These are phyloP conservation scores for Volvox africanus DNA, from an alignment of 139 green algal genomes.

Conservation along the genomic window DNA sequence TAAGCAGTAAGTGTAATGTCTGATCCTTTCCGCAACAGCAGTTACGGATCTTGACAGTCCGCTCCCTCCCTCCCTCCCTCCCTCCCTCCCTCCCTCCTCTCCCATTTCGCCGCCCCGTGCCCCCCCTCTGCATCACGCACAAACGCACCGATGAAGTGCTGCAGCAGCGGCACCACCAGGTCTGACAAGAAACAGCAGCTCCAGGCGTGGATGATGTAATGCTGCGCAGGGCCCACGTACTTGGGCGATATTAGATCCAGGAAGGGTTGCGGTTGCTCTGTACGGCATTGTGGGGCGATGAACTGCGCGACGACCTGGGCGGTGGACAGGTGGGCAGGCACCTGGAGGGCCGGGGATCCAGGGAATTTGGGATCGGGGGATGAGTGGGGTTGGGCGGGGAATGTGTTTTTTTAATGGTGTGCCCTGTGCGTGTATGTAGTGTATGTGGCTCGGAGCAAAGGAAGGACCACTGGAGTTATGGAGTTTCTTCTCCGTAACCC, in stretches of 20 bases:
- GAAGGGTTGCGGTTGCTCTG: neutral
- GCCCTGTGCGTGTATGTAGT: no score
- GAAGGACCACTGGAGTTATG: no score
- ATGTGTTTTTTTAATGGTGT: neutral
- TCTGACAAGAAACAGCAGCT: constrained; percentile 28
- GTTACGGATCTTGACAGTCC: no score
- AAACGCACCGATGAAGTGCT: constrained; percentile 42
- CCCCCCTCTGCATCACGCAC: neutral
- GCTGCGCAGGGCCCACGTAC: constrained; percentile 24
- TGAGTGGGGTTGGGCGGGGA: neutral
- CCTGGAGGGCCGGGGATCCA: neutral
- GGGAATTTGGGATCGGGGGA: neutral
- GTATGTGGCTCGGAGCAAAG: no score
- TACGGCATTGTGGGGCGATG: neutral
- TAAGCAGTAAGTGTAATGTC: no score
- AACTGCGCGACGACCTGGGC: constrained; percentile 21
- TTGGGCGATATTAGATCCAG: constrained; percentile 1
- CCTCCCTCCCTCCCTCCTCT: neutral
- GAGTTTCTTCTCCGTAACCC: no score
- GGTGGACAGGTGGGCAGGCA: neutral
- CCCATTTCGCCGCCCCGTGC: neutral
- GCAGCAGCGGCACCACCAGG: constrained; percentile 46
- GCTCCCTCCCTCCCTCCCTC: neutral
- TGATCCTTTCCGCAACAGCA: no score
- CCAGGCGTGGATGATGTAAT: constrained; percentile 42